These are phyloP conservation scores for Trichosanthes truncata DNA, from an alignment of 306 rosid genomes.

Conservation along the genomic window DNA sequence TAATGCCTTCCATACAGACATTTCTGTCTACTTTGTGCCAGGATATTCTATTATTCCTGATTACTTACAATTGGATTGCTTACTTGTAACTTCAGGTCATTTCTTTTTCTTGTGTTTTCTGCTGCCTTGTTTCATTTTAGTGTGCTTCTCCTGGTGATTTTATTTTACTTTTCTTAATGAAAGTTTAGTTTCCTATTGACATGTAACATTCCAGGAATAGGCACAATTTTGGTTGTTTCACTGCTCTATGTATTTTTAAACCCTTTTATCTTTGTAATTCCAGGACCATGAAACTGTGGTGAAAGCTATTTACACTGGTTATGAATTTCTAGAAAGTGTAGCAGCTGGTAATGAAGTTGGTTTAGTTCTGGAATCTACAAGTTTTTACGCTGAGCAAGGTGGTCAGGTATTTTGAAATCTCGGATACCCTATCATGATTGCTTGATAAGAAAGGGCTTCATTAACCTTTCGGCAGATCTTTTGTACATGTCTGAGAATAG, in stretches of 20 bases:
- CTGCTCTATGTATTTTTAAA: conserved; percentile 13
- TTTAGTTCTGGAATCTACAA: conserved; percentile 72
- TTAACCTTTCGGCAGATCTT: not conserved
- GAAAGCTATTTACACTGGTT: conserved; percentile 80
- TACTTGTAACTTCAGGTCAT: not conserved
- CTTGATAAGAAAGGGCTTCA: not conserved
- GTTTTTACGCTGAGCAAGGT: conserved; percentile 99
- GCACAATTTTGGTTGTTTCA: conserved; percentile 4
- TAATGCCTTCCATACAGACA: not conserved
- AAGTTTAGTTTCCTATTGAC: not conserved
- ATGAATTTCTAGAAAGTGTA: conserved; percentile 51
- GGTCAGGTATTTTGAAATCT: conserved; percentile 64
- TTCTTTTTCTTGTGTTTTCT: not conserved
- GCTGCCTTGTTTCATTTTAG: not conserved
- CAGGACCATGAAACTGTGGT: conserved; percentile 77
- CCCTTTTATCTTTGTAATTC: conserved; percentile 13
- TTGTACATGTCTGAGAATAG: not conserved
- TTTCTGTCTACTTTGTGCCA: not conserved
- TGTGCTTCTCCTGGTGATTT: not conserved
- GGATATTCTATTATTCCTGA: not conserved
- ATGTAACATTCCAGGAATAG: not conserved
- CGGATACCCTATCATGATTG: not conserved
- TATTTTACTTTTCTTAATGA: not conserved
- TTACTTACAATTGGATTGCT: not conserved
- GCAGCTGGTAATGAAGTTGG: conserved; percentile 56